Evolutionary conservation across 164 flowering plant genomes (phyloP).

Genomic region (Kingdonia uniflora): DNA sequence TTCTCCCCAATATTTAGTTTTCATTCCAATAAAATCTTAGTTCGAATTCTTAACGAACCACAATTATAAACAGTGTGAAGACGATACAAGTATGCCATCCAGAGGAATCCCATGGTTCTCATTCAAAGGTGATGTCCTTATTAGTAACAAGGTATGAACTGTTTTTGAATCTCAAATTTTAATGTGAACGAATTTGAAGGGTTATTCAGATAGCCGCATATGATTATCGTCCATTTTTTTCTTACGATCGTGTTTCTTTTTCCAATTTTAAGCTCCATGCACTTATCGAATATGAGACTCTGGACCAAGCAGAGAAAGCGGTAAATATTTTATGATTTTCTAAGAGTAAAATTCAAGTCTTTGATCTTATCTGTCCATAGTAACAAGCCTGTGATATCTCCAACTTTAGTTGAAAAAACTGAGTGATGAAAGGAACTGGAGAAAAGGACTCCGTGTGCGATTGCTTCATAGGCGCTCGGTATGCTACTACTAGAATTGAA

Average conservation of each 20-base stretch:
- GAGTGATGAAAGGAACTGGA: conserved; percentile 93
- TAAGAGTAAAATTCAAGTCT: background rate
- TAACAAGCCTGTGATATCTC: background rate
- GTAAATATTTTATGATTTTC: conserved; percentile 28
- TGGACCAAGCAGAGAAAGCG: conserved; percentile 79
- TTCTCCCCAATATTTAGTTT: background rate
- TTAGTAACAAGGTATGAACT: conserved; percentile 71
- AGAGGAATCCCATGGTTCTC: conserved; percentile 61
- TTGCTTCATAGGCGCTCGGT: conserved; percentile 76
- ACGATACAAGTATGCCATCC: conserved; percentile 84
- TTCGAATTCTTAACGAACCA: background rate
- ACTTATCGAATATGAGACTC: conserved; percentile 72
- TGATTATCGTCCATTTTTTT: no score
- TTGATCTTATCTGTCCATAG: background rate
- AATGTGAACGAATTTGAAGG: background rate
- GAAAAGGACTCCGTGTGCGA: conserved; percentile 90
- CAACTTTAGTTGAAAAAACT: conserved; percentile 61
- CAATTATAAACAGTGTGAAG: conserved; percentile 52
- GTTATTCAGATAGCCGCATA: no score
- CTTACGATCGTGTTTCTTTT: background rate
- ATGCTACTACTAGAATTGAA: conserved; percentile 13
- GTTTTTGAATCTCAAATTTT: background rate
- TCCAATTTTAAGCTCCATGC: conserved; percentile 65
- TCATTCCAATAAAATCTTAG: no score
- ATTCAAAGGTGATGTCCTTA: conserved; percentile 47